phyloP scores from a whole-genome alignment of 805 yeast genomes.

The Saccharomycopsis sp. region DNA sequence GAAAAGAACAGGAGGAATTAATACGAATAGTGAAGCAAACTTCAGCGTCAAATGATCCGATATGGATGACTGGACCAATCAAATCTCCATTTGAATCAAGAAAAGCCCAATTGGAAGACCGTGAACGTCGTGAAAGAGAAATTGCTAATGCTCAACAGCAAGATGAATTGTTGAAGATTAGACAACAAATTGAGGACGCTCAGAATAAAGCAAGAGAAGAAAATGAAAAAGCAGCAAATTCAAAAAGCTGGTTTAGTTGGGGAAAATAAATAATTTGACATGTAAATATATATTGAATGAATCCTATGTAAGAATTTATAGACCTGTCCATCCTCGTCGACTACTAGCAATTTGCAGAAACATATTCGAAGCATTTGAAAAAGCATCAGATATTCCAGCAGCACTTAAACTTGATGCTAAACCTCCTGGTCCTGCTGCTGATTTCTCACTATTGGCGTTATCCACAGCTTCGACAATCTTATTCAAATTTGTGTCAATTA shows the following conservation, averaged over 20 bases:
- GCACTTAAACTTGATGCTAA: constrained; percentile 7
- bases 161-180: constrained; percentile 36
- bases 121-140: constrained; percentile 41
- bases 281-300: too few species aligned
- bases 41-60: constrained; percentile 63
- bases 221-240: constrained; percentile 29
- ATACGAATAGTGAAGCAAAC: constrained; percentile 62
- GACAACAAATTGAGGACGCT: constrained; percentile 33
- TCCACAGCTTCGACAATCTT: constrained; percentile 79
- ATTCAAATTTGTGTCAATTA: constrained; percentile 80
- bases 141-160: constrained; percentile 37
- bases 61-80: constrained; percentile 74
- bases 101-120: constrained; percentile 31
- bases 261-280: neutral
- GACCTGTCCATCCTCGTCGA: constrained; percentile 27
- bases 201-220: constrained; percentile 25
- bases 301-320: too few species aligned
- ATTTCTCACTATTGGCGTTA: constrained; percentile 43
- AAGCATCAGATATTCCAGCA: constrained; percentile 28
- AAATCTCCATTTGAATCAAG: constrained; percentile 57
- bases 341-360: constrained; percentile 21
- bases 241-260: constrained; percentile 28
- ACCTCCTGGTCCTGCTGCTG: constrained; percentile 20
- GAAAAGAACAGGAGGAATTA: constrained; percentile 60
- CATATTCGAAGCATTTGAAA: constrained; percentile 27